A percentile compares a stretch with the other conserved stretches of the same genome.
These are phyloP conservation scores for Neonectria faginata DNA, from an alignment of 2,329 filamentous ascomycete genomes.

Conservation along the genomic window DNA sequence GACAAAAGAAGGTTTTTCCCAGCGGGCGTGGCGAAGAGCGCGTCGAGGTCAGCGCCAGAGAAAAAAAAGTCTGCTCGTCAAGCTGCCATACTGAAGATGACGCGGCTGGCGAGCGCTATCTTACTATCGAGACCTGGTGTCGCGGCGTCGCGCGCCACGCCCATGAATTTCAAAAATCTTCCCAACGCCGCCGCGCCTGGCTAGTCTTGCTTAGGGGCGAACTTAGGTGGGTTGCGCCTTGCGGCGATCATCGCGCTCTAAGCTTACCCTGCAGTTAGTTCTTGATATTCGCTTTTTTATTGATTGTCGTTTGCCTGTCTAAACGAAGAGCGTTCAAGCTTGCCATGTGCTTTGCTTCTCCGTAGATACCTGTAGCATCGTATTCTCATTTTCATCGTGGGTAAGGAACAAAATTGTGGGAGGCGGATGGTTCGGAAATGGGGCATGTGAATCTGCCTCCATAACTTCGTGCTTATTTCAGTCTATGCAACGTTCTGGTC, in stretches of 20 bases:
- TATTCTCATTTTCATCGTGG: neutral
- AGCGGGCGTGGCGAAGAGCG: conserved; percentile 6
- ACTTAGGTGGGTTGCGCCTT: neutral
- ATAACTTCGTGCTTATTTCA: neutral
- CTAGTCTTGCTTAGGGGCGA: neutral
- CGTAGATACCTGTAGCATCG: neutral
- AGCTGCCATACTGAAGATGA: neutral
- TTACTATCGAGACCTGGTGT: neutral
- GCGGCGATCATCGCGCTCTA: neutral
- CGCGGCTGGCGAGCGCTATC: neutral
- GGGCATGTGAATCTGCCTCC: no score
- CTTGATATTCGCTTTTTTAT: neutral
- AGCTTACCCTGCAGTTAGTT: neutral
- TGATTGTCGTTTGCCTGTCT: neutral
- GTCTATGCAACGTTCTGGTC: neutral
- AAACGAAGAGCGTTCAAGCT: neutral
- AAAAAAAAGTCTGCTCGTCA: neutral
- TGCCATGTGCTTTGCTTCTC: neutral
- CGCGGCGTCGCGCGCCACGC: neutral
- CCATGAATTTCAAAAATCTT: conserved; percentile 6
- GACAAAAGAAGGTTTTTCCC: conserved; percentile 1
- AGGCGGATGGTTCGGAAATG: no score
- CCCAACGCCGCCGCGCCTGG: neutral
- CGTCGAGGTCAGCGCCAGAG: neutral
- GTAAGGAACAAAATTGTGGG: neutral